These are phyloP conservation scores for Leucosporidium yakuticum DNA, from an alignment of 768 basidiomycete genomes.

Conservation along the genomic window DNA sequence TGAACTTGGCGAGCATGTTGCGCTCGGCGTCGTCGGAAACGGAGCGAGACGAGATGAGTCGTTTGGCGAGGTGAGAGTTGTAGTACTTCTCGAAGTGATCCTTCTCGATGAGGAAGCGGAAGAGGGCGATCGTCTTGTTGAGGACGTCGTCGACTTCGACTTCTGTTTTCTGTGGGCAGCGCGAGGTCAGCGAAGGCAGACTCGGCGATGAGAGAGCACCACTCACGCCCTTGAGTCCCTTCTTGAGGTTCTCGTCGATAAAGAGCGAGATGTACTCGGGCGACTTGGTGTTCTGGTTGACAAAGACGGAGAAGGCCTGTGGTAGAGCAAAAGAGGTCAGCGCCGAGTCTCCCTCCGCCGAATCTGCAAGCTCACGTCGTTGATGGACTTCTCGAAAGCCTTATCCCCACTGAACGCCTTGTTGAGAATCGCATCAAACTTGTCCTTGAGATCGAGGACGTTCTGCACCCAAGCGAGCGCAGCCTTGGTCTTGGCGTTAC, in stretches of 20 bases:
- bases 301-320: constrained; percentile 86
- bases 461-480: constrained; percentile 92
- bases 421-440: constrained; percentile 70
- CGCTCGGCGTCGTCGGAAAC: constrained; percentile 96
- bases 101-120: constrained; percentile 89
- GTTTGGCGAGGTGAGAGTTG: constrained; percentile 89
- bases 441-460: constrained; percentile 84
- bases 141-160: constrained; percentile 78
- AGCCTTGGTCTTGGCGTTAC: constrained; percentile 46
- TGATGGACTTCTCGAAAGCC: constrained; percentile 70
- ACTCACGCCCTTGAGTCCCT: constrained; percentile 70
- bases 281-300: constrained; percentile 78
- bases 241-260: constrained; percentile 92
- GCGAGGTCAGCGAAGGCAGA: neutral
- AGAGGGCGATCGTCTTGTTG: constrained; percentile 93
- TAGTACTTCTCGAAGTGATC: constrained; percentile 98
- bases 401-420: constrained; percentile 66
- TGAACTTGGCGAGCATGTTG: constrained; percentile 93
- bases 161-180: constrained; percentile 72
- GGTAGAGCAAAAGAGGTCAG: neutral
- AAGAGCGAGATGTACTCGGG: constrained; percentile 94
- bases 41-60: constrained; percentile 75
- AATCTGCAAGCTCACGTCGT: constrained; percentile 57
- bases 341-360: neutral
- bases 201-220: neutral